phyloP scores from a whole-genome alignment of 2,329 filamentous ascomycete species.

The Podosphaera fusca region DNA sequence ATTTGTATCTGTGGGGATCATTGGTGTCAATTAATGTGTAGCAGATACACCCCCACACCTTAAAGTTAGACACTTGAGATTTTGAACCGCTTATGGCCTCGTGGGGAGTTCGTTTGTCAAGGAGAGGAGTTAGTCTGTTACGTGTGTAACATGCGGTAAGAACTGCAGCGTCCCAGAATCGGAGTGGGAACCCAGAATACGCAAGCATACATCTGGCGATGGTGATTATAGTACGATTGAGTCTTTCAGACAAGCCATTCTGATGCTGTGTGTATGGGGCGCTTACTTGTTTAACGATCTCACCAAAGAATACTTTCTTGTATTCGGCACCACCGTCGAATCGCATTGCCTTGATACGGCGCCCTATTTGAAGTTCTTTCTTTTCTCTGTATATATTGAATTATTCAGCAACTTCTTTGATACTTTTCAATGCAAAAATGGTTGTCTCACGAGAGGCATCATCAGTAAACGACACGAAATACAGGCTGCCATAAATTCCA shows the following conservation, averaged over 20 bases:
- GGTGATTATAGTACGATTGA: background rate
- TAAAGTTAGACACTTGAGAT: background rate
- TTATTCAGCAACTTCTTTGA: background rate
- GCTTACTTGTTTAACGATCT: background rate
- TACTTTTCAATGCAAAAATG: background rate
- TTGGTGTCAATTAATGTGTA: background rate
- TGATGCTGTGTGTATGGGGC: conserved; percentile 18
- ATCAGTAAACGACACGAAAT: background rate
- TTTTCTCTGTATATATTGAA: background rate
- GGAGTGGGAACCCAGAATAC: background rate
- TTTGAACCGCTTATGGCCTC: background rate
- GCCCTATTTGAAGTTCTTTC: background rate
- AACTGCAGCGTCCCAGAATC: background rate
- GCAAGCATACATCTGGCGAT: background rate
- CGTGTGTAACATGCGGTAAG: background rate
- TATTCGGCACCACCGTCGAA: background rate
- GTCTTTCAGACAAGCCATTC: background rate
- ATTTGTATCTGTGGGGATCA: background rate
- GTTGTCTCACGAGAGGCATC: background rate
- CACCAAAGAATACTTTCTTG: background rate
- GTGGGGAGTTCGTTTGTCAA: background rate
- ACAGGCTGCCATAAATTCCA: background rate
- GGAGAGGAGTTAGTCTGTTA: background rate
- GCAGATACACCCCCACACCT: background rate
- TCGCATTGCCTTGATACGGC: background rate